Evolutionary conservation across 2,329 filamentous ascomycete species (phyloP).

Genomic region (Ilyonectria robusta): DNA sequence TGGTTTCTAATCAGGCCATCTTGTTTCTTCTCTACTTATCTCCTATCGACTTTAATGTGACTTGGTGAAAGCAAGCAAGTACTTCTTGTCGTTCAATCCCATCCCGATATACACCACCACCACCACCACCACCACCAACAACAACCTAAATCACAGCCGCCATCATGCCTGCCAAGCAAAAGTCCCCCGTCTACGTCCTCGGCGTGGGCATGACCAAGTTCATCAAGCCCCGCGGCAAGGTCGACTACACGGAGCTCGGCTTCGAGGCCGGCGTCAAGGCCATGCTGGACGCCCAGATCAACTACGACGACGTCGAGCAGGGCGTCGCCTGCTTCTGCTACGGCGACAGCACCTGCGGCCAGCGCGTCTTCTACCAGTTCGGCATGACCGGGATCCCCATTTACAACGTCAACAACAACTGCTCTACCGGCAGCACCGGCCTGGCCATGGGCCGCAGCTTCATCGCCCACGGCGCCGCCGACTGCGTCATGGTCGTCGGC

Average conservation of each 20-base stretch:
- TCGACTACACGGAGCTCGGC: conserved; percentile 94
- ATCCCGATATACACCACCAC: neutral
- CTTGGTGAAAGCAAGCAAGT: conserved; percentile 31
- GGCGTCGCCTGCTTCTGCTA: conserved; percentile 99
- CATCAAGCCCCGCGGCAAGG: conserved; percentile 94
- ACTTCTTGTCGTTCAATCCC: conserved; percentile 10
- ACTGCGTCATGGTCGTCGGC: conserved; percentile 91
- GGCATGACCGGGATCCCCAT: conserved; percentile 97
- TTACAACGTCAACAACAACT: conserved; percentile 99
- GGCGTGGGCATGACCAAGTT: conserved; percentile 99
- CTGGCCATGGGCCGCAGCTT: conserved; percentile 86
- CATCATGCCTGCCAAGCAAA: conserved; percentile 65
- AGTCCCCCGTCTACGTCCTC: conserved; percentile 82
- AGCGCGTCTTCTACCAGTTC: conserved; percentile 98
- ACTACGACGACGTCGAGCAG: conserved; percentile 96
- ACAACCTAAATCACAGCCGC: neutral
- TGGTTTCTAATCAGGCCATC: neutral
- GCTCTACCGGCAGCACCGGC: conserved; percentile 94
- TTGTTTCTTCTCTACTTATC: neutral
- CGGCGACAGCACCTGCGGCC: conserved; percentile 93
- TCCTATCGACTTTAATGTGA: neutral
- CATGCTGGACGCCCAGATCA: conserved; percentile 88
- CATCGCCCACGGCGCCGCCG: conserved; percentile 83
- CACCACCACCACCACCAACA: conserved; percentile 8
- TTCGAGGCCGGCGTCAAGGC: conserved; percentile 94